Conservation (phyloP, 345 rosid species). For the Brassica carinata region DNA sequence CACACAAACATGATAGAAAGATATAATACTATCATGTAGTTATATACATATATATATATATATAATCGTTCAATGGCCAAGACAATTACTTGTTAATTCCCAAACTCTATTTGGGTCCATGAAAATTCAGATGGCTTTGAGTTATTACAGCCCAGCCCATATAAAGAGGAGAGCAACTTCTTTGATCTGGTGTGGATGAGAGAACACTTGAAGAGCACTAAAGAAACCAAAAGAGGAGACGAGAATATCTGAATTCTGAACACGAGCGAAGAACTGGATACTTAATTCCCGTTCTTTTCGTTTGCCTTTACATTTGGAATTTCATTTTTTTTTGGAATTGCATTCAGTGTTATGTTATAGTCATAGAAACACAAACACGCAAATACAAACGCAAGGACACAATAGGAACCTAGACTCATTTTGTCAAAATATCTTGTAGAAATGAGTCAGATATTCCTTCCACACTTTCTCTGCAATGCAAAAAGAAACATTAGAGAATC, state of each 20-base stretch:
- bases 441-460: conserved; percentile 19
- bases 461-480: background rate
- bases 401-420: background rate
- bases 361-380: background rate
- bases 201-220: background rate
- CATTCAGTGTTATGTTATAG: background rate
- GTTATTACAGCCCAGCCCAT: background rate
- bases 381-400: background rate
- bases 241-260: background rate
- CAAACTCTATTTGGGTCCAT: background rate
- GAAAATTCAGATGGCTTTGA: background rate
- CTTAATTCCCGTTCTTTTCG: background rate
- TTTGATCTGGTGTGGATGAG: background rate
- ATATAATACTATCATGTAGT: background rate
- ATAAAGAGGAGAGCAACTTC: background rate
- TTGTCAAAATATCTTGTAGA: background rate
- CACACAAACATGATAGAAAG: background rate
- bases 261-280: background rate
- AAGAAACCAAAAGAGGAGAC: background rate
- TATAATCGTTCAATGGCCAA: background rate
- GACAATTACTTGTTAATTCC: background rate
- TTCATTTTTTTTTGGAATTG: too few species aligned
- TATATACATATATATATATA: too few species aligned
- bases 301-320: background rate
- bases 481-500: background rate